These are phyloP conservation scores for Lupinus albus DNA, from an alignment of 306 rosid genomes.

Conservation along the genomic window DNA sequence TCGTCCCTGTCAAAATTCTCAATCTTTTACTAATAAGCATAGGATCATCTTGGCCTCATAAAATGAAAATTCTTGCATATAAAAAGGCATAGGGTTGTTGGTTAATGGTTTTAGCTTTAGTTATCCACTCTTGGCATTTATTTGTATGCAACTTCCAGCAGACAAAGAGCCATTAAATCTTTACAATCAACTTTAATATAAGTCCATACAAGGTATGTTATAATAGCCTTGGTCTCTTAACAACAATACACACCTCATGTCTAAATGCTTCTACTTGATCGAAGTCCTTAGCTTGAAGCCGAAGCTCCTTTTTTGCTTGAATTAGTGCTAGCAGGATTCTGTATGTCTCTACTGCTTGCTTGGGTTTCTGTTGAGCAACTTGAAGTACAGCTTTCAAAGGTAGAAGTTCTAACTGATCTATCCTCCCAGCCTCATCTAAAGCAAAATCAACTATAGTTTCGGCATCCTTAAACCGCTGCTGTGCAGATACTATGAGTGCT, in stretches of 20 bases:
- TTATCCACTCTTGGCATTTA: slow-evolving; percentile 10
- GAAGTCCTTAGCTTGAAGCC: slow-evolving; percentile 47
- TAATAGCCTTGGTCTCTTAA: slow-evolving; percentile 6
- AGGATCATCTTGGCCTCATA: not conserved
- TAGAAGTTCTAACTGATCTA: slow-evolving; percentile 80
- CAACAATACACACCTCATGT: slow-evolving; percentile 56
- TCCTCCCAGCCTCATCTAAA: slow-evolving; percentile 65
- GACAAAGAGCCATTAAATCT: slow-evolving; percentile 15
- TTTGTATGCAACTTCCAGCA: slow-evolving; percentile 5
- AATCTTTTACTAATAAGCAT: not conserved
- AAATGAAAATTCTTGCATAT: not conserved
- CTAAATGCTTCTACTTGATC: slow-evolving; percentile 44
- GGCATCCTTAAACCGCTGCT: slow-evolving; percentile 71
- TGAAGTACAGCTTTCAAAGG: slow-evolving; percentile 83
- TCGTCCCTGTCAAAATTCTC: not conserved
- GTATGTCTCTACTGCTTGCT: slow-evolving; percentile 89
- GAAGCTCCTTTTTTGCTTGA: slow-evolving; percentile 64
- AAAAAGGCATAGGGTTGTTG: not conserved
- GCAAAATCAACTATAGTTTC: slow-evolving; percentile 83
- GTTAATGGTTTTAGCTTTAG: slow-evolving; percentile 20
- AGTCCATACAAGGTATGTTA: not conserved
- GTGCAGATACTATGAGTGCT: slow-evolving; percentile 79
- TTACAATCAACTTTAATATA: not conserved
- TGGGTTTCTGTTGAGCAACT: slow-evolving; percentile 80
- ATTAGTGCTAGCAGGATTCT: slow-evolving; percentile 76